phyloP scores from a whole-genome alignment of 2,329 filamentous ascomycete species.

The Lasiodiplodia sp. region DNA sequence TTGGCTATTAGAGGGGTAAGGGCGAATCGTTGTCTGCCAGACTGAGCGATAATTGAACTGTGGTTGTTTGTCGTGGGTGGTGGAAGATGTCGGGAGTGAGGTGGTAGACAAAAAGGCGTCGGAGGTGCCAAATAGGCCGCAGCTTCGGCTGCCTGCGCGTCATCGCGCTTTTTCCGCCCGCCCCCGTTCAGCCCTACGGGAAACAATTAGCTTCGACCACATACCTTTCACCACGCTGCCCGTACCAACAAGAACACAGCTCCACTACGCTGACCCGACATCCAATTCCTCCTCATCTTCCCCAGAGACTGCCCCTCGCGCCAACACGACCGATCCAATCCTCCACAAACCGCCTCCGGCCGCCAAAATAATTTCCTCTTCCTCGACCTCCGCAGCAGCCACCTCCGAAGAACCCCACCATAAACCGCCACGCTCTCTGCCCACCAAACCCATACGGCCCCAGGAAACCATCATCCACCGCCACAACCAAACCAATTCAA shows the following conservation, averaged over 20 bases:
- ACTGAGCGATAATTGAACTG: not conserved
- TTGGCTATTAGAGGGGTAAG: not conserved
- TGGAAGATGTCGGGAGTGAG: not conserved
- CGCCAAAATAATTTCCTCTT: not conserved
- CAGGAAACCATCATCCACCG: not conserved
- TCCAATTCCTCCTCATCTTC: not conserved
- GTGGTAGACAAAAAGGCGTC: not conserved
- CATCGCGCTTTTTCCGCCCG: not conserved
- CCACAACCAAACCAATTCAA: not conserved
- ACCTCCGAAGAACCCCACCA: too few relatives aligned
- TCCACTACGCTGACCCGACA: not conserved
- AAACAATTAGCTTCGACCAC: not conserved
- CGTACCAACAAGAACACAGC: not conserved
- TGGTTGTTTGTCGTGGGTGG: not conserved
- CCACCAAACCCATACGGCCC: too few relatives aligned
- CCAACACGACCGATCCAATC: not conserved
- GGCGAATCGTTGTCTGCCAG: not conserved
- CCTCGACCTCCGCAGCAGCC: not conserved
- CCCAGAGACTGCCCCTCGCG: too few relatives aligned
- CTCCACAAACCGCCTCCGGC: not conserved
- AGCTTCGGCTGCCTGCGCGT: not conserved
- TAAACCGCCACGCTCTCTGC: too few relatives aligned
- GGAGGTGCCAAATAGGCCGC: not conserved
- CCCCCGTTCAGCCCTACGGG: not conserved
- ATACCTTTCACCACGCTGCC: not conserved